Evolutionary conservation across 306 rosid genomes (phyloP).

Genomic region (Sicyos edulis): DNA sequence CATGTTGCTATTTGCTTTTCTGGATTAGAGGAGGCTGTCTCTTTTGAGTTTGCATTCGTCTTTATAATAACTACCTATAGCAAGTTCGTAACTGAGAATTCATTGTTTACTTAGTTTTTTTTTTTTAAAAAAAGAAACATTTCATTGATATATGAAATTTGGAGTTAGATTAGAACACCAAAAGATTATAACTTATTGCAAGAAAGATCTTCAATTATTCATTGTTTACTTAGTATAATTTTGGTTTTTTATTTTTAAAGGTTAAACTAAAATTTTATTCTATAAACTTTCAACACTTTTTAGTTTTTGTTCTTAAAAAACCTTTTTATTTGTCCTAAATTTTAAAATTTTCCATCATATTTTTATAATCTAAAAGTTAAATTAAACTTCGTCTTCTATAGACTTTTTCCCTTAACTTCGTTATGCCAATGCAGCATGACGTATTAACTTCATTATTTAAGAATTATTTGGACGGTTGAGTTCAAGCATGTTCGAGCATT

Average conservation of each 20-base stretch:
- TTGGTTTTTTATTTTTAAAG: not conserved
- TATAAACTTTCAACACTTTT: not conserved
- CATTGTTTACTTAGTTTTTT: too few species aligned
- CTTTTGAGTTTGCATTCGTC: conserved; percentile 7
- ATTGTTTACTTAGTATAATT: not conserved
- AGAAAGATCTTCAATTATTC: not conserved
- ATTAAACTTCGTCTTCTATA: too few species aligned
- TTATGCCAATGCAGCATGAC: not conserved
- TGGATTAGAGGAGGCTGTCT: conserved; percentile 9
- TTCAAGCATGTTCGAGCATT: not conserved
- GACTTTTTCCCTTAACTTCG: not conserved
- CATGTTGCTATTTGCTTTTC: conserved; percentile 5
- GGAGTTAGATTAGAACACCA: too few species aligned
- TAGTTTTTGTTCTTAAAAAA: not conserved
- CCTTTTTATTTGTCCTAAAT: too few species aligned
- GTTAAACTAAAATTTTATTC: not conserved
- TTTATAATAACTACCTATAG: not conserved
- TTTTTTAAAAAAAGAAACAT: too few species aligned
- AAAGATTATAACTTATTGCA: too few species aligned
- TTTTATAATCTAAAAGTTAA: too few species aligned
- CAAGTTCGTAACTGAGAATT: not conserved
- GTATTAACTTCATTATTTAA: not conserved
- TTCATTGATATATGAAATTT: too few species aligned
- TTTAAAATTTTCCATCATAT: not conserved
- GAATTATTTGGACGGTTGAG: not conserved